Conservation (phyloP, 164 flowering plant species). For the Umbilicus rupestris region DNA sequence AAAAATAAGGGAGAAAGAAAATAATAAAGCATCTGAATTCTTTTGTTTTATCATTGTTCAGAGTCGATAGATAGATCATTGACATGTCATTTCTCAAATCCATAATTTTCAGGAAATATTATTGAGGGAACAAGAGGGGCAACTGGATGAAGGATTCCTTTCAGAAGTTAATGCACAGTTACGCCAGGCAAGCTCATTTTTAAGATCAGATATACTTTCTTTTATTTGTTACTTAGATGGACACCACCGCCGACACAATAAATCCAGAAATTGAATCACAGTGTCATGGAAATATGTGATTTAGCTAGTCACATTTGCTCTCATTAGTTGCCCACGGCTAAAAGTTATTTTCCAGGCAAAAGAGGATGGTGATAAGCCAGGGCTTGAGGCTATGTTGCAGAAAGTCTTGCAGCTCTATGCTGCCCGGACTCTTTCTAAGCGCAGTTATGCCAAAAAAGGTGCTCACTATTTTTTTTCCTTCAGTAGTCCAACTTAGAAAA, state of each 20-base stretch:
- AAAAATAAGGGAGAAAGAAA: neutral
- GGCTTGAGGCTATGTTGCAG: constrained; percentile 88
- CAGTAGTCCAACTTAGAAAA: neutral
- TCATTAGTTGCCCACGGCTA: constrained; percentile 8
- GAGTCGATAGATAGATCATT: neutral
- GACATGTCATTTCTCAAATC: neutral
- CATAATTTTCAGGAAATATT: constrained; percentile 44
- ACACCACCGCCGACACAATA: neutral
- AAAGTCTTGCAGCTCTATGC: constrained; percentile 92
- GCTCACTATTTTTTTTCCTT: neutral
- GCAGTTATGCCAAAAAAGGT: constrained; percentile 92
- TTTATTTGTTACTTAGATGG: neutral
- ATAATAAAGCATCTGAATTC: neutral
- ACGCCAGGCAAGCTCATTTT: constrained; percentile 50
- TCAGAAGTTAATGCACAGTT: constrained; percentile 87
- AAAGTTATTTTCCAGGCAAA: constrained; percentile 48
- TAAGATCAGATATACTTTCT: neutral
- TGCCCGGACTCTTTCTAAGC: constrained; percentile 64
- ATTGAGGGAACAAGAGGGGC: constrained; percentile 79
- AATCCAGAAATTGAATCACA: too few relatives aligned
- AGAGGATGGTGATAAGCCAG: constrained; percentile 89
- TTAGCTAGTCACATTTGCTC: constrained; percentile 9
- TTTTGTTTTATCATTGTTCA: neutral
- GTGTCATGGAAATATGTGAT: neutral
- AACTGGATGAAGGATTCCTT: constrained; percentile 87